Evolutionary conservation across 768 basidiomycete genomes (phyloP), one percentile per base, ranked within the genome.

Genomic region (Agrocybe praecox): DNA sequence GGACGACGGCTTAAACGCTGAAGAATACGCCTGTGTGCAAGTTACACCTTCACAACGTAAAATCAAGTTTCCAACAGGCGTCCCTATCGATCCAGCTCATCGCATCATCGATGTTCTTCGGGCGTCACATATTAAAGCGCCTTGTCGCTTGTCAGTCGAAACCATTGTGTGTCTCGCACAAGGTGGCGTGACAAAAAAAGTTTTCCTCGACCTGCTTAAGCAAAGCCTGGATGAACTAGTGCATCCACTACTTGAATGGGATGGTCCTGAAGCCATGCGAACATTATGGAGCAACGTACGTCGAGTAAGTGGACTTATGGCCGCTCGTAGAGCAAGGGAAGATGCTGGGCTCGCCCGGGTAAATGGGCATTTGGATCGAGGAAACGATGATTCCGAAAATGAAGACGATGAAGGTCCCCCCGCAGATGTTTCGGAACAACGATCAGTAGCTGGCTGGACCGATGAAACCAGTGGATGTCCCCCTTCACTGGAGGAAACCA

Each of bases 371-470:
- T 73, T 74, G 2, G 80, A 79, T 15, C 63, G 67, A 10, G 26
- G 5, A 9, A 78, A 78, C 6, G 62, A 63, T 10, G 74, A 76
- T 9, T 72, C 70, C 9, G 73, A 72, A 6, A 24, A 65, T 0
- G 72, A 74, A 7, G 77, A 80, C 33, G 76, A 75, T 54, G 77
- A 77, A 40, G 62, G 61, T 1, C 57, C 62, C 32, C 49, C 46
- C 11, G 67, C 62, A 12, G 60, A 69, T 17, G 60, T 70, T 8
- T 61, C 65, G 1, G 64, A 65, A 2, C 74, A 79, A 42, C 69
- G 70, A 2, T 88, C 87, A n/a, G 71, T 74, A 18, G 85, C 87
- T 1, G 89, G 87, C 86, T 89, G 86, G 86, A 74, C 72, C n/a
- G 87, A 90, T 57, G 77, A 83, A 21, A 71, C 83, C 26, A 86